Conservation (phyloP, 75 land plant genomes). For the Pinus albicaulis region DNA sequence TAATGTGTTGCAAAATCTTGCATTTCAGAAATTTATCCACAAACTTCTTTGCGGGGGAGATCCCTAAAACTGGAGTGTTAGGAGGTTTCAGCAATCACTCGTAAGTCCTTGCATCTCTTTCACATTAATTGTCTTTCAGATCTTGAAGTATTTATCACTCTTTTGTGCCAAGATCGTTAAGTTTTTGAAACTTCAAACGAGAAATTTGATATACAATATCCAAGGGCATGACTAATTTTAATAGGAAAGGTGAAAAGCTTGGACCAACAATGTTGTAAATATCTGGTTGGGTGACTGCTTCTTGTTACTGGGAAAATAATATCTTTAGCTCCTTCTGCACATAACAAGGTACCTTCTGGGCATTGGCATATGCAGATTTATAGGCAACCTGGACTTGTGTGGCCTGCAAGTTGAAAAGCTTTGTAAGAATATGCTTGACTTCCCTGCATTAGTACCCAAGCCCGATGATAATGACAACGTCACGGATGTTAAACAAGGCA, state of each 20-base stretch:
- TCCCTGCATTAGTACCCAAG: conserved; percentile 57
- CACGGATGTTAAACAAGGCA: conserved; percentile 34
- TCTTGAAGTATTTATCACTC: background rate
- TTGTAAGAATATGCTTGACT: conserved; percentile 60
- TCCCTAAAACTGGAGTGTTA: conserved; percentile 69
- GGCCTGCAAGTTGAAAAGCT: conserved; percentile 67
- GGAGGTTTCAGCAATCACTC: conserved; percentile 61
- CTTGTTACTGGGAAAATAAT: background rate
- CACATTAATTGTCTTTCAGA: background rate
- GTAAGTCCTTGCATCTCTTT: conserved; percentile 37
- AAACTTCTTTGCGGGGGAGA: conserved; percentile 82
- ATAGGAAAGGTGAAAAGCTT: background rate
- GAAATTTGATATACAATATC: background rate
- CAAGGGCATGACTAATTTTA: background rate
- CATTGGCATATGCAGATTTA: conserved; percentile 42
- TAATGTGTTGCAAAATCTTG: background rate
- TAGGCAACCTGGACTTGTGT: conserved; percentile 79
- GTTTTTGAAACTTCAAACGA: background rate
- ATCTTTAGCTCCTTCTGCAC: background rate
- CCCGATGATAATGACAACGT: background rate
- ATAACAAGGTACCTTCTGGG: background rate
- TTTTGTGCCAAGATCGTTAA: background rate
- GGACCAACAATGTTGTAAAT: background rate
- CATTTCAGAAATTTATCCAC: conserved; percentile 70
- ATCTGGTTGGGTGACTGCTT: background rate